These are phyloP conservation scores for Pontederia paniculata DNA, from an alignment of 176 grass and related monocot species.

Conservation along the genomic window DNA sequence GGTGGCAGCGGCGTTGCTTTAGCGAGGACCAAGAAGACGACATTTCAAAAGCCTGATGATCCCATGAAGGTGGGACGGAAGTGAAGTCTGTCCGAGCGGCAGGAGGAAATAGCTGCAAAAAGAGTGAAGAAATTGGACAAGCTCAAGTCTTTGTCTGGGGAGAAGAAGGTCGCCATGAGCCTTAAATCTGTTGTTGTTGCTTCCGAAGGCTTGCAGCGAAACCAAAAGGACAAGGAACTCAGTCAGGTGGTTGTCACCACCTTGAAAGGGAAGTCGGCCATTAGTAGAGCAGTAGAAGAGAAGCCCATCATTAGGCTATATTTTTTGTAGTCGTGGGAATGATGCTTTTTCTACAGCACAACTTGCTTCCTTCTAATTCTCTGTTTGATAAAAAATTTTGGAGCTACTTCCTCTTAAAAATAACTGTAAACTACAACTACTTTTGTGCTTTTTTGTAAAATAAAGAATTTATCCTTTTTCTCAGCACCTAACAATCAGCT, in stretches of 20 bases:
- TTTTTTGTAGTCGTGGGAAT: too few relatives aligned
- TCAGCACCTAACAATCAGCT: too few relatives aligned
- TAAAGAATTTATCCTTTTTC: too few relatives aligned
- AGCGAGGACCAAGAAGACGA: conserved; percentile 17
- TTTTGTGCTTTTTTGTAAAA: too few relatives aligned
- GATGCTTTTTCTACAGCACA: too few relatives aligned
- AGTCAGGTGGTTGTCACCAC: not conserved
- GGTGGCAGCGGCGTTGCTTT: not conserved
- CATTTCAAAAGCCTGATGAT: conserved; percentile 20
- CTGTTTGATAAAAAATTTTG: too few relatives aligned
- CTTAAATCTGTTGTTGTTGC: not conserved
- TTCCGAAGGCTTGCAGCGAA: not conserved
- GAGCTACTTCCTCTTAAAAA: too few relatives aligned
- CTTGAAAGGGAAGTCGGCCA: conserved; percentile 2
- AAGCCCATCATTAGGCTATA: too few relatives aligned
- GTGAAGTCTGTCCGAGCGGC: conserved; percentile 40
- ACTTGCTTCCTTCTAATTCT: too few relatives aligned
- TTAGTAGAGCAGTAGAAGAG: conserved; percentile 23
- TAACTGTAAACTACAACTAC: too few relatives aligned
- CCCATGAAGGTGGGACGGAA: conserved; percentile 39
- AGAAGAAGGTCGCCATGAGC: conserved; percentile 52
- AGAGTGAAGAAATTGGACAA: conserved; percentile 67
- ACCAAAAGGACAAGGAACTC: conserved; percentile 2
- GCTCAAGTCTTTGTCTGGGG: conserved; percentile 43
- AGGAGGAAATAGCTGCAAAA: conserved; percentile 55